Percentiles rank a stretch among this genome's conserved stretches.
These are phyloP conservation scores for Carpinus fangiana DNA, from an alignment of 306 rosid genomes.

Conservation along the genomic window DNA sequence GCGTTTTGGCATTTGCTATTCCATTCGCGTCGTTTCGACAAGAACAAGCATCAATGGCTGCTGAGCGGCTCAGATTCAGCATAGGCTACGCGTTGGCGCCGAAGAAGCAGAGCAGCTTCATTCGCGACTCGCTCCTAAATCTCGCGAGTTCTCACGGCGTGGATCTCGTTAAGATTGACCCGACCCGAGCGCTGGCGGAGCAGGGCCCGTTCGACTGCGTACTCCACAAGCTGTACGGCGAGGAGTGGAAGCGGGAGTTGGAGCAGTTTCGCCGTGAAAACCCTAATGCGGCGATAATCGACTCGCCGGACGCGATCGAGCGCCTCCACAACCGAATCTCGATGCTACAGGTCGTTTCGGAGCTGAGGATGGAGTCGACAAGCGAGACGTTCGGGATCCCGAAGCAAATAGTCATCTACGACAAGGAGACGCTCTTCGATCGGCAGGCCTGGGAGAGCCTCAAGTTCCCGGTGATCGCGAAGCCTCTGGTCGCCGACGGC, in stretches of 20 bases:
- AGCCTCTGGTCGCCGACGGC: slow-evolving; percentile 88
- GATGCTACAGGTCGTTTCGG: slow-evolving; percentile 90
- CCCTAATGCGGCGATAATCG: slow-evolving; percentile 69
- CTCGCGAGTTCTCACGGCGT: slow-evolving; percentile 70
- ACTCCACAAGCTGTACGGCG: slow-evolving; percentile 80
- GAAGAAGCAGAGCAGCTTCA: slow-evolving; percentile 85
- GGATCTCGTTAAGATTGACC: slow-evolving; percentile 61
- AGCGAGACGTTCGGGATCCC: slow-evolving; percentile 82
- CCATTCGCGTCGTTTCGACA: not conserved
- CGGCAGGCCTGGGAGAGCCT: slow-evolving; percentile 58
- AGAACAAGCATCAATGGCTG: slow-evolving; percentile 53
- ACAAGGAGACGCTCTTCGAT: slow-evolving; percentile 64
- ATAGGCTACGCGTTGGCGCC: slow-evolving; percentile 80
- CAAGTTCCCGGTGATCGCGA: slow-evolving; percentile 81
- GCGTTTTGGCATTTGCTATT: slow-evolving; percentile 23
- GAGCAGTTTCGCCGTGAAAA: slow-evolving; percentile 38
- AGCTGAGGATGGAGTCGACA: slow-evolving; percentile 52
- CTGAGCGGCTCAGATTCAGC: slow-evolving; percentile 41
- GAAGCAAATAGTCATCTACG: slow-evolving; percentile 81
- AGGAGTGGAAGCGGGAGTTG: slow-evolving; percentile 66
- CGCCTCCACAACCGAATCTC: slow-evolving; percentile 87
- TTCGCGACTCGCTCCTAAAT: slow-evolving; percentile 56
- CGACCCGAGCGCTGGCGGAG: slow-evolving; percentile 43
- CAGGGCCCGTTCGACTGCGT: slow-evolving; percentile 84
- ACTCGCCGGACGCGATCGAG: slow-evolving; percentile 76